Evolutionary conservation across 192 early-diverging fungal genomes (phyloP).

Genomic region (Backusella tuberculispora): DNA sequence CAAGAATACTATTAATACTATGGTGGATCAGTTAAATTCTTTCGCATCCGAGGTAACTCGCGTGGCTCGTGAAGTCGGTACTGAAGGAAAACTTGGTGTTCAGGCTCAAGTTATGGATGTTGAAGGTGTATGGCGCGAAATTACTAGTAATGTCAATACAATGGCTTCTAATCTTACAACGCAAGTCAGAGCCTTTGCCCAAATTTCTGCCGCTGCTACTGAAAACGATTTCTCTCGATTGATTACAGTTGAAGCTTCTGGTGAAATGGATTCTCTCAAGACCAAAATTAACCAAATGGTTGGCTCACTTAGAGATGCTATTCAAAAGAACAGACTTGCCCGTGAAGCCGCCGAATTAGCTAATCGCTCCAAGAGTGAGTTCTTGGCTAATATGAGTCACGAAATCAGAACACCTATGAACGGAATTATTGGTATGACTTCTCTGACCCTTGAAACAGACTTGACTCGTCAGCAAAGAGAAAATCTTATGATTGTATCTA

Average conservation of each 20-base stretch:
- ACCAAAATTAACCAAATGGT: slow-evolving; percentile 74
- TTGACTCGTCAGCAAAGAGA: slow-evolving; percentile 74
- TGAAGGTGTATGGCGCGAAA: slow-evolving; percentile 74
- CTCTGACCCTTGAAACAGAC: slow-evolving; percentile 68
- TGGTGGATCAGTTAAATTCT: slow-evolving; percentile 59
- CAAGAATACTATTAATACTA: slow-evolving; percentile 63
- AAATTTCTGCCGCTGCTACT: slow-evolving; percentile 61
- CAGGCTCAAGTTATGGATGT: slow-evolving; percentile 75
- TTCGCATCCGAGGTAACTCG: slow-evolving; percentile 65
- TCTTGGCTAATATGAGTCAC: slow-evolving; percentile 69
- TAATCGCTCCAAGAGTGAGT: slow-evolving; percentile 77
- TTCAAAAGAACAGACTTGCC: slow-evolving; percentile 75
- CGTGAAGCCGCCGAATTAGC: slow-evolving; percentile 80
- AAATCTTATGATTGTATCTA: slow-evolving; percentile 49
- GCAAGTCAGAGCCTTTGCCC: slow-evolving; percentile 70
- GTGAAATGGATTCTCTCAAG: slow-evolving; percentile 68
- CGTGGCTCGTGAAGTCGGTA: slow-evolving; percentile 67
- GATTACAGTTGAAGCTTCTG: slow-evolving; percentile 66
- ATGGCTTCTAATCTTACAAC: slow-evolving; percentile 63
- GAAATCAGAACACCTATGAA: slow-evolving; percentile 71
- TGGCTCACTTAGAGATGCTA: slow-evolving; percentile 70
- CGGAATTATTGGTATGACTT: slow-evolving; percentile 75
- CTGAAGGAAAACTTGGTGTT: slow-evolving; percentile 73
- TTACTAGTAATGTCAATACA: slow-evolving; percentile 68
- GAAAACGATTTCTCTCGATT: slow-evolving; percentile 58